Base-by-base conservation (phyloP, 2,329 filamentous ascomycete species). In the Penicillium sp. region DNA sequence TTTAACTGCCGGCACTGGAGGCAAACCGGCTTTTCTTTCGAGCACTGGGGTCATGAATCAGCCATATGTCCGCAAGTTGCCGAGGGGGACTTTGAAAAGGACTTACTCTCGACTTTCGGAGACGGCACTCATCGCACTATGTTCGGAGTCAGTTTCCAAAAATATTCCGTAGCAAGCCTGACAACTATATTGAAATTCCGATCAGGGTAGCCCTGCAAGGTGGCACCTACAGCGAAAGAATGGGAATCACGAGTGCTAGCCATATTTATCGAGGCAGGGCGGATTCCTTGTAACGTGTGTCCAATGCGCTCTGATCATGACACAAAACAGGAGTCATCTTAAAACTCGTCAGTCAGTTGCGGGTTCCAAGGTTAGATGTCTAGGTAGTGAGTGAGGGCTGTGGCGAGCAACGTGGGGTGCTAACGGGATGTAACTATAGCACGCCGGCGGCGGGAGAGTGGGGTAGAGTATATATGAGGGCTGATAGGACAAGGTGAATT, bases 1-100 rank as follows among this genome's bases (percentile, higher is more conserved):
- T 69, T 67, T 48, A 76, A 57, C 51, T 76, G 74, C 52, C 65
- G 66, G 57, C 75, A 77, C 63, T 73, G 69, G 29, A 68, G 56
- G 54, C 75, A 77, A 44, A 62, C 61, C 29, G 75, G 75, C 48
- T 67, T 70, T 58, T 75, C 73, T 64, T 76, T 77, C 13, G 74
- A 75, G 56, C 74, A 77, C 74, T 77, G 33, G 11, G 23, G 48
- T 45, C 4, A 45, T 19, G 18, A 19, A 48, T 58, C 34, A 53
- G 61, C 46, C 26, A 47, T 14, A 36, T 5, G 19, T 28, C 10
- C 39, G 24, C 40, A 14, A 18, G 26, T 8, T 28, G 16, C 2
- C n/a, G 7, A 11, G n/a, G n/a, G n/a, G n/a, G n/a, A n/a, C n/a
- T n/a, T n/a, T 29, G 14, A 9, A 21, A 14, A 36, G 46, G 6